phyloP scores from a whole-genome alignment of 2,329 filamentous ascomycete genomes.

The Alternaria alternata region DNA sequence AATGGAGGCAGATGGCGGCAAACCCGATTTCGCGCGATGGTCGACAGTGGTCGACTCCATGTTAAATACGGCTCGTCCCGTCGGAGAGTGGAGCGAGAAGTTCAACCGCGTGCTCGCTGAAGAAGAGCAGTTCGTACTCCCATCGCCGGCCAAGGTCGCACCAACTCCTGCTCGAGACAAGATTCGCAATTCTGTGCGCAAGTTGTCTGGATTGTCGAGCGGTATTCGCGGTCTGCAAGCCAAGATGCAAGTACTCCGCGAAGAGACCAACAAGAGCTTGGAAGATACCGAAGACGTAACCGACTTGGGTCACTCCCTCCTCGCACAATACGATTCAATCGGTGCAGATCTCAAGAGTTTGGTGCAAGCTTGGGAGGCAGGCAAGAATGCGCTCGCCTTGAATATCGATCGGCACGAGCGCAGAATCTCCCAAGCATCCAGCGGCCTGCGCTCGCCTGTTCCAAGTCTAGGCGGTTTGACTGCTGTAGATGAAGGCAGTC shows the following conservation, averaged over 20 bases:
- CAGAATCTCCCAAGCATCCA: slow-evolving; percentile 60
- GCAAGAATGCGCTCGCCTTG: slow-evolving; percentile 80
- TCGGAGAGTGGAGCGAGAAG: slow-evolving; percentile 68
- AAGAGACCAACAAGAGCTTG: slow-evolving; percentile 83
- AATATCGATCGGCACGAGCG: slow-evolving; percentile 83
- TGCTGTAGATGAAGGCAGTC: slow-evolving; percentile 61
- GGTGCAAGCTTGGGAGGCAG: slow-evolving; percentile 63
- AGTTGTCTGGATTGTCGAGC: slow-evolving; percentile 86
- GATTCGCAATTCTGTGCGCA: slow-evolving; percentile 84
- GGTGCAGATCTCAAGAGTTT: slow-evolving; percentile 78
- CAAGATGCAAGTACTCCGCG: slow-evolving; percentile 89
- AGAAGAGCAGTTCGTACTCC: slow-evolving; percentile 70
- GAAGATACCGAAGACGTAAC: slow-evolving; percentile 74
- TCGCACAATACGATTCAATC: slow-evolving; percentile 94
- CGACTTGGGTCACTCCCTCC: slow-evolving; percentile 79
- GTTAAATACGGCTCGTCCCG: slow-evolving; percentile 68
- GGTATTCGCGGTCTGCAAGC: slow-evolving; percentile 92
- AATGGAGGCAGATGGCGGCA: slow-evolving; percentile 81
- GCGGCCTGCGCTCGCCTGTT: slow-evolving; percentile 58
- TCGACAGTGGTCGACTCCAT: slow-evolving; percentile 79
- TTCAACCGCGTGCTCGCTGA: slow-evolving; percentile 76
- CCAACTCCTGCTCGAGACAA: slow-evolving; percentile 79
- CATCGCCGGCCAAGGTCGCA: slow-evolving; percentile 65
- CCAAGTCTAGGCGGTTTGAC: slow-evolving; percentile 71
- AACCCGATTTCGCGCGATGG: slow-evolving; percentile 80